A percentile compares a stretch with the other conserved stretches of the same genome.
These are phyloP conservation scores for Microbotryum lychnidis-dioicae DNA, from an alignment of 1,284 basidiomycete genomes.

Conservation along the genomic window DNA sequence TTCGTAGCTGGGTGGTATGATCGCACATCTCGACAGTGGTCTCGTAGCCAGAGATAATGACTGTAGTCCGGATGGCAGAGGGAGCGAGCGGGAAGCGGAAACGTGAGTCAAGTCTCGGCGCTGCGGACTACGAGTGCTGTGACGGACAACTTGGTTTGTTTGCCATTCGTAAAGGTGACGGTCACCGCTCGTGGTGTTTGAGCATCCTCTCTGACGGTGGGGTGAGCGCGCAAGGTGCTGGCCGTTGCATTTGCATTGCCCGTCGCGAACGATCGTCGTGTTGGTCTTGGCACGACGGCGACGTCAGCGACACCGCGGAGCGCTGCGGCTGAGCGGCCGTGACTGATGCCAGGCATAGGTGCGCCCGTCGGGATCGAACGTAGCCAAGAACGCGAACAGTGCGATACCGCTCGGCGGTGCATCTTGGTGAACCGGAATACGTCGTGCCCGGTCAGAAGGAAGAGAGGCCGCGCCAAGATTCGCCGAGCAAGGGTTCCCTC, in stretches of 20 bases:
- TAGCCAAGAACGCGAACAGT: no score
- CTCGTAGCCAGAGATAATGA: slow-evolving; percentile 63
- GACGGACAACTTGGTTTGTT: slow-evolving; percentile 6
- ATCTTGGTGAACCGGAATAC: no score
- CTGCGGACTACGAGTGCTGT: neutral
- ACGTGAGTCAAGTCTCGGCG: no score
- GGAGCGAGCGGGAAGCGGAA: neutral
- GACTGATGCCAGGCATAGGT: neutral
- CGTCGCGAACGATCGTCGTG: neutral
- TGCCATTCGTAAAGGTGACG: slow-evolving; percentile 1
- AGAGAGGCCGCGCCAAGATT: neutral
- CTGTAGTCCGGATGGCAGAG: slow-evolving; percentile 39
- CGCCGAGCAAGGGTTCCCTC: neutral
- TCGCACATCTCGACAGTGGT: slow-evolving; percentile 79
- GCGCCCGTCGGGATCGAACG: neutral
- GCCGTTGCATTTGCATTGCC: neutral
- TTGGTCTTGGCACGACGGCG: neutral
- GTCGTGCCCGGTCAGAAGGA: no score
- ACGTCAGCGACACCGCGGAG: neutral
- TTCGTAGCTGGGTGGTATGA: slow-evolving; percentile 87
- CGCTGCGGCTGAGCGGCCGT: neutral
- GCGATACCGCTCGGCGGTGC: no score
- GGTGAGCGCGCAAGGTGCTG: neutral
- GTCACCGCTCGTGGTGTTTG: neutral
- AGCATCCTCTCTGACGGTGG: neutral